A percentile compares a stretch with the other conserved stretches of the same genome.
These are phyloP conservation scores for Pseudogymnoascus sp. DNA, from an alignment of 2,329 filamentous ascomycete species.

Conservation along the genomic window DNA sequence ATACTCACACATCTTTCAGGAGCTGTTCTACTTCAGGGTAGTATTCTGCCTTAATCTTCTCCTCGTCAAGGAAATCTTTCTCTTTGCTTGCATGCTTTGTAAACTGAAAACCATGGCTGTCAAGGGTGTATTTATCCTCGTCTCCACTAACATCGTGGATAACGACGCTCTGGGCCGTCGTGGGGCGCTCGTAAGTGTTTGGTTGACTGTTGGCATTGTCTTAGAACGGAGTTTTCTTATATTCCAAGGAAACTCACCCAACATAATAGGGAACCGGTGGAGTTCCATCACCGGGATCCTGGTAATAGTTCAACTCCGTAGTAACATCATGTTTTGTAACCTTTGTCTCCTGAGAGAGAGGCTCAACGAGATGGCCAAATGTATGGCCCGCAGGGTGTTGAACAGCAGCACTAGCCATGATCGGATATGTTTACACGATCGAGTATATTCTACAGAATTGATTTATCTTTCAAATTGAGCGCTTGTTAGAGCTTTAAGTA, in stretches of 20 bases:
- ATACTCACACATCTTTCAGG: slow-evolving; percentile 40
- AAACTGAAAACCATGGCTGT: slow-evolving; percentile 65
- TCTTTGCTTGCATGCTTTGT: slow-evolving; percentile 47
- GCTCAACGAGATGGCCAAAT: neutral
- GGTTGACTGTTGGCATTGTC: neutral
- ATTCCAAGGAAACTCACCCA: slow-evolving; percentile 3
- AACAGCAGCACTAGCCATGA: slow-evolving; percentile 9
- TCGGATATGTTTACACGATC: neutral
- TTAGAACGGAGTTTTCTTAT: neutral
- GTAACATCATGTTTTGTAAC: slow-evolving; percentile 14
- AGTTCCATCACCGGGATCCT: slow-evolving; percentile 15
- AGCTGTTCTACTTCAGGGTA: slow-evolving; percentile 74
- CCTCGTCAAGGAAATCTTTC: slow-evolving; percentile 57
- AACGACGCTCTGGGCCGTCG: slow-evolving; percentile 34
- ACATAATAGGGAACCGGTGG: slow-evolving; percentile 15
- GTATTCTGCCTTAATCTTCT: slow-evolving; percentile 59
- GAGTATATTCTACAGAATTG: neutral
- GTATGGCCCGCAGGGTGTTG: neutral
- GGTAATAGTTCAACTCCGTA: slow-evolving; percentile 16
- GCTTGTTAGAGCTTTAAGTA: neutral
- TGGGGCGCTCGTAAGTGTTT: slow-evolving; percentile 11
- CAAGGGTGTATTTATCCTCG: slow-evolving; percentile 57
- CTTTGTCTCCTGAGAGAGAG: neutral
- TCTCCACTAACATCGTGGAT: slow-evolving; percentile 65
- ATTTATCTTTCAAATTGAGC: neutral